Conservation (phyloP, 2,329 filamentous ascomycete genomes). For the Cadophora luteo-olivacea region DNA sequence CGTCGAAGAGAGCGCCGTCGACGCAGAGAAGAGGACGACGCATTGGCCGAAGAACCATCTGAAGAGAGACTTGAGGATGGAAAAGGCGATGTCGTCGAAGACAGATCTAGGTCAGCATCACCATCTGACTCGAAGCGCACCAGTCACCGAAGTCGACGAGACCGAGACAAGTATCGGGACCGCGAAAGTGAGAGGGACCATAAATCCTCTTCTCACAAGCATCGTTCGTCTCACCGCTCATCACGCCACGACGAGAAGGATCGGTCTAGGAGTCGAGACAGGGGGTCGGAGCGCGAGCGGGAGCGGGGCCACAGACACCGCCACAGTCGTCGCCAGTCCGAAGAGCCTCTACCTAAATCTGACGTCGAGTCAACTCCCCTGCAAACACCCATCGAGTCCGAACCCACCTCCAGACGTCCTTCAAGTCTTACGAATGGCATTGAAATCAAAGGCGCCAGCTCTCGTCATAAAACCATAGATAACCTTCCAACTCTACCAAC, state of each 20-base stretch:
- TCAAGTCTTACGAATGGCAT: constrained; percentile 37
- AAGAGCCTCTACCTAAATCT: constrained; percentile 29
- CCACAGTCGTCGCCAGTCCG: constrained; percentile 38
- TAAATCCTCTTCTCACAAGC: constrained; percentile 47
- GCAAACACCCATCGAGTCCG: constrained; percentile 31
- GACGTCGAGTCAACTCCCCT: constrained; percentile 17
- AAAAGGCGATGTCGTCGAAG: constrained; percentile 52
- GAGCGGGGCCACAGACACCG: constrained; percentile 47
- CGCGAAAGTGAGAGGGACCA: constrained; percentile 52
- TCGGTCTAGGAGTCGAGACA: constrained; percentile 52
- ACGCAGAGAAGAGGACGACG: constrained; percentile 39
- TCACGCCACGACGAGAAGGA: constrained; percentile 50
- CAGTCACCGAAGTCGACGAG: constrained; percentile 66
- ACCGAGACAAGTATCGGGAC: constrained; percentile 58
- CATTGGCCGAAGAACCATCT: constrained; percentile 30
- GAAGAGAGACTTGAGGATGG: constrained; percentile 33
- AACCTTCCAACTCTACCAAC: constrained; percentile 39
- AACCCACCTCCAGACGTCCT: constrained; percentile 28
- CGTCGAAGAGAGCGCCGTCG: constrained; percentile 41
- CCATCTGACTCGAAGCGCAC: constrained; percentile 63
- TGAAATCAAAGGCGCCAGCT: constrained; percentile 44
- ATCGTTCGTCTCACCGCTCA: constrained; percentile 56
- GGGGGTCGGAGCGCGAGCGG: constrained; percentile 45
- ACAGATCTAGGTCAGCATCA: constrained; percentile 70
- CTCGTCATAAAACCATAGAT: constrained; percentile 36